Conservation (phyloP, 208 protist genomes). For the Wallacemonas sp. region DNA sequence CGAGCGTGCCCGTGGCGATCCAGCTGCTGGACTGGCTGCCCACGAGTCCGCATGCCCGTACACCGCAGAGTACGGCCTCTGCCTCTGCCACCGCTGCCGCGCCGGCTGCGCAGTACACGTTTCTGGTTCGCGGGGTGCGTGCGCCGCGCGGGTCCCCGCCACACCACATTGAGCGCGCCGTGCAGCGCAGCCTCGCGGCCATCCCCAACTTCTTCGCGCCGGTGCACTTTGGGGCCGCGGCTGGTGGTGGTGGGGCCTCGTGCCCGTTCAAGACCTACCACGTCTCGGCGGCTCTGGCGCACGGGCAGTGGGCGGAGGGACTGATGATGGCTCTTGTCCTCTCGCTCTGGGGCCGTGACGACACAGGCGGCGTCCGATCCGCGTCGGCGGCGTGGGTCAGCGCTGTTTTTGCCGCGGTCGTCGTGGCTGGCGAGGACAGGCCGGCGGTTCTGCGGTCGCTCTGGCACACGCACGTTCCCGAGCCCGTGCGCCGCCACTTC, state of each 20-base stretch:
- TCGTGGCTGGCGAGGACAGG: conserved; percentile 55
- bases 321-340: conserved; percentile 60
- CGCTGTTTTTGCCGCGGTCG: conserved; percentile 33
- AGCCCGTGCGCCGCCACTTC: conserved; percentile 28
- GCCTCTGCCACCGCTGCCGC: conserved; percentile 25
- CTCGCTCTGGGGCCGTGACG: conserved; percentile 5
- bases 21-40: conserved; percentile 42
- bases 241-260: too few species aligned
- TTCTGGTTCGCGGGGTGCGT: conserved; percentile 64
- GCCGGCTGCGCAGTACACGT: conserved; percentile 62
- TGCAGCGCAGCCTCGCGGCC: conserved; percentile 19
- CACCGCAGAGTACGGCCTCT: background rate
- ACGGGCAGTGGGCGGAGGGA: conserved; percentile 45
- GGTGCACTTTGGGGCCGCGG: conserved; percentile 63
- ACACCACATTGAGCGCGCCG: conserved; percentile 37
- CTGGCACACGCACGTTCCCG: conserved; percentile 44
- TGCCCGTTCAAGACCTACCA: conserved; percentile 69
- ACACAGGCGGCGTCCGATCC: background rate
- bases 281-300: conserved; percentile 50
- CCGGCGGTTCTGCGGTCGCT: conserved; percentile 47
- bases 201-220: conserved; percentile 81
- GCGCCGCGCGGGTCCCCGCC: conserved; percentile 20
- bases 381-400: conserved; percentile 21
- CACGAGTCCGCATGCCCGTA: background rate
- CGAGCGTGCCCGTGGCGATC: conserved; percentile 23